Base-by-base conservation (phyloP, 2,329 filamentous ascomycete genomes). In the Phyllachora maydis region DNA sequence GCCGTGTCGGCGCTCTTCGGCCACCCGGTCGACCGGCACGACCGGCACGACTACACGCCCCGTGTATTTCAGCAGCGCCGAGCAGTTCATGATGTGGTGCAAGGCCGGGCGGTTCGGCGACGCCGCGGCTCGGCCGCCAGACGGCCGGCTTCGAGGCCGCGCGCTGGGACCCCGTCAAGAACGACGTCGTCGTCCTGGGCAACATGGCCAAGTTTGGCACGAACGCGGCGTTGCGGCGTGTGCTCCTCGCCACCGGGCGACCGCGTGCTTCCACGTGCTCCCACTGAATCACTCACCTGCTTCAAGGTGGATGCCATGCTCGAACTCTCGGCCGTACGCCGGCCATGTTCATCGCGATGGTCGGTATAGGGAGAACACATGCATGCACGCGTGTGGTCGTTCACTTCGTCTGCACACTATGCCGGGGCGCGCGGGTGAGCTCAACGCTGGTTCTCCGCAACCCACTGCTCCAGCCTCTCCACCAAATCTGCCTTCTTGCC, bases 381-480 rank as follows among this genome's bases (percentile, higher is more conserved):
- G n/a, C n/a, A n/a, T n/a, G 14, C 16, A 24, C 11, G n/a, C n/a
- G n/a, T n/a, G n/a, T n/a, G n/a, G n/a, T n/a, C n/a, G n/a, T 9
- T 28, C 12, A 10, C 21, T 16, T 10, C 10, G 15, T 10, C 17
- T 18, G 24, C 15, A 16, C 16, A 18, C 16, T 18, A 18, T n/a
- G 19, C 6, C 11, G 6, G n/a, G n/a, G n/a, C n/a, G n/a, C 7
- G 6, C 19, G 6, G 7, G 8, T 20, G 6, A 20, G 32, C 23
- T n/a, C n/a, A n/a, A n/a, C n/a, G n/a, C n/a, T n/a, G n/a, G 24
- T 57, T 59, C 21, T 52, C 47, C 26, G 66, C 63, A 8, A 59
- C 43, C 61, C 61, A 68, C 28, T 60, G 44, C 39, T 65, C 62
- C 17, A 69, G 38, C 29, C 55, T 52, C 30, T 67, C 63, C 4